Percentiles rank a stretch among this genome's conserved stretches.
phyloP scores from a whole-genome alignment of 768 basidiomycete genomes.

The Panaeolus papilionaceus region DNA sequence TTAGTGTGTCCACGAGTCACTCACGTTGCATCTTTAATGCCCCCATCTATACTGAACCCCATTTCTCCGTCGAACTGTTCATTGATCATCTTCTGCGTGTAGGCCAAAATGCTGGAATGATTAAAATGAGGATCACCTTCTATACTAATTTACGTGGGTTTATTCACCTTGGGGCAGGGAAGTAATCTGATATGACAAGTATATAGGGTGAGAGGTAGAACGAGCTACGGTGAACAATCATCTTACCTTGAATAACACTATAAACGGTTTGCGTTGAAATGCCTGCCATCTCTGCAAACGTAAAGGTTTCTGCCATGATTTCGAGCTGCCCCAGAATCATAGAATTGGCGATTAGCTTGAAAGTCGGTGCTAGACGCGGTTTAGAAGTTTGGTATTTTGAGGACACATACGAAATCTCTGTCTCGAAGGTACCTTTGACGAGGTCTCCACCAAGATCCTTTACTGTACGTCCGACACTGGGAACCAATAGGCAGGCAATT shows the following conservation, averaged over 20 bases:
- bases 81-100: constrained; percentile 36
- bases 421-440: constrained; percentile 64
- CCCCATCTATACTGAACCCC: constrained; percentile 87
- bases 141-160: constrained; percentile 13
- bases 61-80: constrained; percentile 76
- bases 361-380: constrained; percentile 55
- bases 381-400: neutral
- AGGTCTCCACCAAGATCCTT: constrained; percentile 86
- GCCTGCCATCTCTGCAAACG: constrained; percentile 84
- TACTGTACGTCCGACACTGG: constrained; percentile 77
- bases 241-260: constrained; percentile 60
- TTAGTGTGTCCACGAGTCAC: constrained; percentile 25
- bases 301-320: constrained; percentile 82
- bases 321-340: constrained; percentile 81
- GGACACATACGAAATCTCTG: neutral
- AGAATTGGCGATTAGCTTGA: constrained; percentile 84
- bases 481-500: constrained; percentile 78
- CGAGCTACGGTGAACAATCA: neutral
- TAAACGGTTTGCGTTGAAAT: constrained; percentile 69
- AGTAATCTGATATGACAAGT: constrained; percentile 50
- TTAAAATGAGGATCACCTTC: no score
- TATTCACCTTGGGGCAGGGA: constrained; percentile 67
- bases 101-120: neutral
- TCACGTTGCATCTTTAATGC: constrained; percentile 82
- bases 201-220: neutral